Conservation (phyloP, 805 yeast species). For the Candida pini region DNA sequence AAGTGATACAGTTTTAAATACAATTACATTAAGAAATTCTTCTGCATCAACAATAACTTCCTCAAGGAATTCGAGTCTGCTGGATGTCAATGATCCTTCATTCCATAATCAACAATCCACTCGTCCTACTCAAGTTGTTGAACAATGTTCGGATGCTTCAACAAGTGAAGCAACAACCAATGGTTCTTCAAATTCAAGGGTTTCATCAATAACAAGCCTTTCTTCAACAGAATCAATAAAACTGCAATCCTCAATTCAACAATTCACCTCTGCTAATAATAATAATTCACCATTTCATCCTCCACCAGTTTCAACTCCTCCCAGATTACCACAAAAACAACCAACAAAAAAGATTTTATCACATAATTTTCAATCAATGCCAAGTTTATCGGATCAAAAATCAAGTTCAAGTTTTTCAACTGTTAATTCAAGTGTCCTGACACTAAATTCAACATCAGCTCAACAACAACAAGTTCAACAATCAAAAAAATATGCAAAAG, state of each 20-base stretch:
- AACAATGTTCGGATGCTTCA: constrained; percentile 12
- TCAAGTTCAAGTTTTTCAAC: constrained; percentile 8
- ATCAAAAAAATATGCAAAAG: constrained; percentile 7
- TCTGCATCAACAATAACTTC: constrained; percentile 7
- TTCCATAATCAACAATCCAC: background rate
- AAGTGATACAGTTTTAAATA: constrained; percentile 20
- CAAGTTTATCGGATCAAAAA: constrained; percentile 7
- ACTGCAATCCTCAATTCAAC: constrained; percentile 6
- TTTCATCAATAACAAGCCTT: constrained; percentile 20
- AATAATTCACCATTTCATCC: background rate
- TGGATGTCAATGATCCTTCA: background rate
- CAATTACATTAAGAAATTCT: constrained; percentile 8
- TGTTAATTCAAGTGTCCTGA: constrained; percentile 6
- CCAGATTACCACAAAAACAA: background rate
- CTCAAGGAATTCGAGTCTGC: background rate
- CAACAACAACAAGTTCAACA: constrained; percentile 1
- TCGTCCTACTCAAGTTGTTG: background rate
- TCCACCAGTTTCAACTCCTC: background rate
- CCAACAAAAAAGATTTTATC: constrained; percentile 3
- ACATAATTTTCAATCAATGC: constrained; percentile 14
- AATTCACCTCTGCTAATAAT: too few species aligned
- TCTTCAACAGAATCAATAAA: constrained; percentile 16
- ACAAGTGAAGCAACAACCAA: constrained; percentile 16
- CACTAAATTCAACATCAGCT: constrained; percentile 4
- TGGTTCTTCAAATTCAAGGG: constrained; percentile 14